A percentile compares a stretch with the other conserved stretches of the same genome.
These are phyloP conservation scores for Penicillium sp. DNA, from an alignment of 2,329 filamentous ascomycete genomes.

Conservation along the genomic window DNA sequence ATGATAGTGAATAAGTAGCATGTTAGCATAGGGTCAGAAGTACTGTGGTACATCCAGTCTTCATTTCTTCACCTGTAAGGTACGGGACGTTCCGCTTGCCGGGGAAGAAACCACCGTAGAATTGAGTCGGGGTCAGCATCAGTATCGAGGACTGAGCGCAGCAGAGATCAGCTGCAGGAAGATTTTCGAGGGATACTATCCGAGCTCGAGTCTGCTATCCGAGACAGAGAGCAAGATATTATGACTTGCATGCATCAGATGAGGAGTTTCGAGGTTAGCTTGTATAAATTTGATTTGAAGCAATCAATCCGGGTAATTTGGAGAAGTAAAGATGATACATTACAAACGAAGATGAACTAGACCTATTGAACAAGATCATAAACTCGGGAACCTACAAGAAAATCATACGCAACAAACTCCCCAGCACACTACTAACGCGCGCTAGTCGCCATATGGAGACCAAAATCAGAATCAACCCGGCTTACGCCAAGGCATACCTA, in stretches of 20 bases:
- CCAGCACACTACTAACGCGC: not conserved
- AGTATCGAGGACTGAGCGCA: slow-evolving; percentile 17
- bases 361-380: no score
- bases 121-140: not conserved
- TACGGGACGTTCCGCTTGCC: not conserved
- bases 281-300: not conserved
- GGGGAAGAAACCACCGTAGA: slow-evolving; percentile 7
- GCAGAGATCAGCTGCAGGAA: not conserved
- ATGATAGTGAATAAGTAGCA: not conserved
- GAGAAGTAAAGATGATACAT: not conserved
- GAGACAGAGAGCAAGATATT: slow-evolving; percentile 19
- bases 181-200: slow-evolving; percentile 10
- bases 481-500: not conserved
- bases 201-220: slow-evolving; percentile 21
- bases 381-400: not conserved
- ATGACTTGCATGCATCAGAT: not conserved
- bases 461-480: not conserved
- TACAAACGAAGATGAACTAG: not conserved
- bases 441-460: not conserved
- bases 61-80: not conserved
- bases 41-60: not conserved
- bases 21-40: not conserved
- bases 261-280: not conserved
- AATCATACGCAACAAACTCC: not conserved
- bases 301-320: not conserved